Evolutionary conservation across 768 basidiomycete species (phyloP), one percentile per base, ranked within the genome.

Genomic region (Mycena rosella): DNA sequence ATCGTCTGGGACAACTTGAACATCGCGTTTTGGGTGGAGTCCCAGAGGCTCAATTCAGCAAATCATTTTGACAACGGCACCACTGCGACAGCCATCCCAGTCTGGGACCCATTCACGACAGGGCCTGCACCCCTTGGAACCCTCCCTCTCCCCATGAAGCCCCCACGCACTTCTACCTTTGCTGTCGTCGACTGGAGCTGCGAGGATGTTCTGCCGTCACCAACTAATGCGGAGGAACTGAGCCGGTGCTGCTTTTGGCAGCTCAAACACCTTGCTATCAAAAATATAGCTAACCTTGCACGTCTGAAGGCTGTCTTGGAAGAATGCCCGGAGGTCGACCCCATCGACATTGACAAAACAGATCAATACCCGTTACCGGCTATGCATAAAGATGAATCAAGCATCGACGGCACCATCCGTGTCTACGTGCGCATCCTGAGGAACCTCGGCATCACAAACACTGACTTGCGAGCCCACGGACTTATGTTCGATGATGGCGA

Each of bases 371-470:
- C 49, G 9, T 32, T 72, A 20, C 70, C 69, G 22, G 51, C 63
- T 5, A 70, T 72, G 70, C 44, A 70, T 17, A 67, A 72, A 24
- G 71, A 72, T n/a, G 71, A 72, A 38, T 65, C 63, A 18, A 66
- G 63, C 49, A 34, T 60, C 15, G 51, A 65, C 15, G 70, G 71
- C 10, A 72, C 56, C 5, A 48, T 71, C 10, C 26, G 60, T 1
- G 70, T 72, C 1, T 20, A 72, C 10, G 34, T 58, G 4, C 51
- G 0, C 3, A 70, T 69, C 29, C 40, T 47, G 26, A 11, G 27
- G 26, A 36, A 59, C 49, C 49, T 51, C 26, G 49, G 42, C 17
- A 27, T 68, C 36, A 38, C 27, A n/a, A 45, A 55, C 18, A 65
- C 10, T 7, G 67, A 45, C 22, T 27, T 69, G 17, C 18, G 48